Percentiles rank a stretch among this genome's conserved stretches.
Conservation (phyloP, 495 filamentous ascomycete species). For the Talaromyces stipitatus region DNA sequence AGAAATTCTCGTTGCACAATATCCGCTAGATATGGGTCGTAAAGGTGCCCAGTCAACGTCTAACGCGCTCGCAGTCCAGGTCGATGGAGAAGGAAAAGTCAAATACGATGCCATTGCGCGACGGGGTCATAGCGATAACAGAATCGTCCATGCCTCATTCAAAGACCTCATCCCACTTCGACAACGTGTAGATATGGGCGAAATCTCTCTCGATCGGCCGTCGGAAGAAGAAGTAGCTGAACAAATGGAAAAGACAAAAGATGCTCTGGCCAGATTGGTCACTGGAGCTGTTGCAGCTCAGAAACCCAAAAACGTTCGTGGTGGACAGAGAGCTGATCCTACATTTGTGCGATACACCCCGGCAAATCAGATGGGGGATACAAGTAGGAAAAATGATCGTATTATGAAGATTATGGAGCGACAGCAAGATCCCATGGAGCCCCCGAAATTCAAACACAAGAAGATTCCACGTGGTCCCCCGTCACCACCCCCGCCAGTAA, state of each 20-base stretch:
- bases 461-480: constrained; percentile 95
- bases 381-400: constrained; percentile 76
- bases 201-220: constrained; percentile 83
- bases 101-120: constrained; percentile 96
- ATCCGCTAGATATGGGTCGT: constrained; percentile 89
- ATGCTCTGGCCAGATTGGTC: constrained; percentile 73
- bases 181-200: constrained; percentile 88
- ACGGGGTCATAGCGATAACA: constrained; percentile 74
- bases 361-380: constrained; percentile 95
- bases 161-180: constrained; percentile 93
- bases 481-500: constrained; percentile 83
- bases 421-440: constrained; percentile 95
- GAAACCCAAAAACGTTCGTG: constrained; percentile 90
- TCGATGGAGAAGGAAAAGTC: constrained; percentile 84
- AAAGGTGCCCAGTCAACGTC: constrained; percentile 61
- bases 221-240: constrained; percentile 74
- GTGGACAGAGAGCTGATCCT: constrained; percentile 66
- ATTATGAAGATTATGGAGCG: constrained; percentile 98
- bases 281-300: constrained; percentile 81
- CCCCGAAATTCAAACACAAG: constrained; percentile 97
- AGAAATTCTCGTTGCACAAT: constrained; percentile 89
- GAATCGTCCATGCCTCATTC: constrained; percentile 90
- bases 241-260: constrained; percentile 80
- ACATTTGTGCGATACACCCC: constrained; percentile 96
- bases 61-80: constrained; percentile 86